phyloP scores from a whole-genome alignment of 176 grass and related monocot genomes.

The Canna indica region DNA sequence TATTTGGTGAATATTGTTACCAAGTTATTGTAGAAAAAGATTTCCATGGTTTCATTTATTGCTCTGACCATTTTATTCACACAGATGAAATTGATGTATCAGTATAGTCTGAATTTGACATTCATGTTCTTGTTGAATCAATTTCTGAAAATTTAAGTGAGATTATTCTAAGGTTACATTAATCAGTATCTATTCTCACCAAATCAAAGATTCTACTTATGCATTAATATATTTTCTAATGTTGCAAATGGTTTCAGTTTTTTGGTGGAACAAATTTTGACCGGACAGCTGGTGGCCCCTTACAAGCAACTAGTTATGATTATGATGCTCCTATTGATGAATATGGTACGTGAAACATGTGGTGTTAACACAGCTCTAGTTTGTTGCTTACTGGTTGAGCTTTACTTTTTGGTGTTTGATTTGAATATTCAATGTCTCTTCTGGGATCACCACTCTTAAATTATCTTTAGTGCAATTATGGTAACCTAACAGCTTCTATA shows the following conservation, averaged over 20 bases:
- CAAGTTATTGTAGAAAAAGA: no score
- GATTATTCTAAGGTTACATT: not conserved
- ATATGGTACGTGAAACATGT: slow-evolving; percentile 50
- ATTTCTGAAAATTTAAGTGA: not conserved
- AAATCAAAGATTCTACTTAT: not conserved
- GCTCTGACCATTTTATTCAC: no score
- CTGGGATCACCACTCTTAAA: not conserved
- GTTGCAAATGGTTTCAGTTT: slow-evolving; percentile 43
- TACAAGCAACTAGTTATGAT: slow-evolving; percentile 90
- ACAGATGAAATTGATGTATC: no score
- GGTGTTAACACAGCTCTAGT: not conserved
- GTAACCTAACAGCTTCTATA: not conserved
- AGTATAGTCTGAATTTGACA: not conserved
- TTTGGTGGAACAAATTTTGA: slow-evolving; percentile 98
- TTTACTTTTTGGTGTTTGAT: not conserved
- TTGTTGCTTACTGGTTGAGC: not conserved
- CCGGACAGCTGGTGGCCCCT: slow-evolving; percentile 83
- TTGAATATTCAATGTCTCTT: not conserved
- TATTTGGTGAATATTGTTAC: no score
- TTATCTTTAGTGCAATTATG: not conserved
- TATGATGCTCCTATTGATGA: slow-evolving; percentile 96
- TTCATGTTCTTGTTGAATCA: not conserved
- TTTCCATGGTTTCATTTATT: no score
- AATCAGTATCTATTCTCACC: not conserved
- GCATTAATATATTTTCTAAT: slow-evolving; percentile 2